Conservation (phyloP, 805 yeast species). For the Huiozyma naganishii region DNA sequence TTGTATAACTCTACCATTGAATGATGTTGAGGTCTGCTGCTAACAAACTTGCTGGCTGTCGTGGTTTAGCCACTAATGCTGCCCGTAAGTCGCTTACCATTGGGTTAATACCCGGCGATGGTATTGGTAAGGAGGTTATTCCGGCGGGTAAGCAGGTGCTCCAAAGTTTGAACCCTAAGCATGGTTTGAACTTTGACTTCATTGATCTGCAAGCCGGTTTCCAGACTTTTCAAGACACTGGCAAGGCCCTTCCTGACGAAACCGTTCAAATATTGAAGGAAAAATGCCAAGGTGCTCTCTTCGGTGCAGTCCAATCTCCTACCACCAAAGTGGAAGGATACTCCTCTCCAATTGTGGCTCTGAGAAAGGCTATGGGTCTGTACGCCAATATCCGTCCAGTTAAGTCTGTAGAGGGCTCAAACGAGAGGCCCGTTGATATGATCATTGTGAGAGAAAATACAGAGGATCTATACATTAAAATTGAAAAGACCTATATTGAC, state of each 20-base stretch:
- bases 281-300: constrained; percentile 92
- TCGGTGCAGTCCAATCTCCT: constrained; percentile 97
- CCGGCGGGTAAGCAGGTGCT: constrained; percentile 90
- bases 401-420: constrained; percentile 72
- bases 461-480: constrained; percentile 93
- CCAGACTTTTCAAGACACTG: constrained; percentile 88
- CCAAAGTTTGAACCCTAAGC: constrained; percentile 68
- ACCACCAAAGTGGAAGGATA: constrained; percentile 89
- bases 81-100: constrained; percentile 39
- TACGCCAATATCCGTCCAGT: constrained; percentile 98
- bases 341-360: constrained; percentile 97
- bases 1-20: too few relatives aligned
- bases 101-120: constrained; percentile 92
- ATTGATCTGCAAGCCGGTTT: constrained; percentile 88
- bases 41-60: constrained; percentile 20
- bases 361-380: constrained; percentile 87
- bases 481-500: constrained; percentile 60
- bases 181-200: constrained; percentile 73
- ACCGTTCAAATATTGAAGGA: constrained; percentile 68
- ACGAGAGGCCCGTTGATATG: constrained; percentile 85
- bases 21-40: constrained; percentile 23
- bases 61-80: constrained; percentile 30
- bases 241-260: constrained; percentile 88
- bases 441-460: constrained; percentile 98
- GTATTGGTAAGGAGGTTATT: constrained; percentile 94